Conservation (phyloP, 2,329 filamentous ascomycete genomes). For the Didymellaceae sp. region DNA sequence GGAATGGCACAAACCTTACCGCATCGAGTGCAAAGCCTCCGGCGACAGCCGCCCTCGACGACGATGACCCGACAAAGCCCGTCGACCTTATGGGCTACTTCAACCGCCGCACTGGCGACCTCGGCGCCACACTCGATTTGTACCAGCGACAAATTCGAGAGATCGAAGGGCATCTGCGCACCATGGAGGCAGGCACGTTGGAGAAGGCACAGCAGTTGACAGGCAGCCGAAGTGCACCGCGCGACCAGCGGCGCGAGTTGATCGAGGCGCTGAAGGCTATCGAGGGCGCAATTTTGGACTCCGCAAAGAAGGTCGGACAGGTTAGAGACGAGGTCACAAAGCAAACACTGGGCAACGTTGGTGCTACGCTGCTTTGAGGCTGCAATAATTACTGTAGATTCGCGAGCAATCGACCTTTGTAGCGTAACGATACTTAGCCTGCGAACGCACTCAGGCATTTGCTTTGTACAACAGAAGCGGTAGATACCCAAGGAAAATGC, state of each 20-base stretch:
- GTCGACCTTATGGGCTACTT: slow-evolving; percentile 58
- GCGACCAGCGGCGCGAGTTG: slow-evolving; percentile 53
- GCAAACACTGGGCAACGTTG: slow-evolving; percentile 48
- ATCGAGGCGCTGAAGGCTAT: slow-evolving; percentile 56
- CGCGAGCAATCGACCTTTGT: neutral
- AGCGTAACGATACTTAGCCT: neutral
- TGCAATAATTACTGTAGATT: neutral
- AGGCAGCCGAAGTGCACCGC: slow-evolving; percentile 41
- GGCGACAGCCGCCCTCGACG: slow-evolving; percentile 43
- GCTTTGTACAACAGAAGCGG: neutral
- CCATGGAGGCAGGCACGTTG: slow-evolving; percentile 54
- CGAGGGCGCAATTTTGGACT: slow-evolving; percentile 57
- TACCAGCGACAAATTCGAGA: slow-evolving; percentile 55
- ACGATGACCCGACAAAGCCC: slow-evolving; percentile 45
- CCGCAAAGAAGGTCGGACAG: slow-evolving; percentile 55
- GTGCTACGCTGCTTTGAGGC: slow-evolving; percentile 35
- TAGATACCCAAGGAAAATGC: slow-evolving; percentile 25
- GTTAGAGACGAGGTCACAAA: slow-evolving; percentile 57
- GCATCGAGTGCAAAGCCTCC: slow-evolving; percentile 38
- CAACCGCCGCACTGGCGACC: slow-evolving; percentile 48
- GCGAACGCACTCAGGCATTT: neutral
- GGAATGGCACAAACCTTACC: slow-evolving; percentile 49
- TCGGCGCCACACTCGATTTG: slow-evolving; percentile 48
- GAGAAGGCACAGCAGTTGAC: slow-evolving; percentile 53
- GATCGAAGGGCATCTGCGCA: slow-evolving; percentile 57